Conservation (phyloP, 768 basidiomycete genomes). For the Phlebiopsis flavidoalba region DNA sequence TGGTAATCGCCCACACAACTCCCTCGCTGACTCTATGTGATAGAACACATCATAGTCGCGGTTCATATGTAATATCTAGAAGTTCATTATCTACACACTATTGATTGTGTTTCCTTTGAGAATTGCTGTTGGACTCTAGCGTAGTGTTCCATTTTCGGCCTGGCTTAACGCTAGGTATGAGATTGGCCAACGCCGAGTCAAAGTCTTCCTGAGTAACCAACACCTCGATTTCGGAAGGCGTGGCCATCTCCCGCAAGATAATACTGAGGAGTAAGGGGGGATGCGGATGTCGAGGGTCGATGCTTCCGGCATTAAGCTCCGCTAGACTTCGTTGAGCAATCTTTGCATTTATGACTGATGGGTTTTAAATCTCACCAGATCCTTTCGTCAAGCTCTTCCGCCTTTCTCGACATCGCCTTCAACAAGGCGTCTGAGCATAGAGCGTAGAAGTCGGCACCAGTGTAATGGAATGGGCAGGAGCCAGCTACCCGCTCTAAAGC, state of each 20-base stretch:
- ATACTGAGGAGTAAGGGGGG: constrained; percentile 80
- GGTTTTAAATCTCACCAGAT: constrained; percentile 48
- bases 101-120: constrained; percentile 36
- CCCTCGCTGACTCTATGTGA: background rate
- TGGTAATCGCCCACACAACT: constrained; percentile 30
- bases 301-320: constrained; percentile 37
- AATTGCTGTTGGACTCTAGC: constrained; percentile 65
- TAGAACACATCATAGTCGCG: background rate
- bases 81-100: background rate
- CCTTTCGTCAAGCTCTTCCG: constrained; percentile 67
- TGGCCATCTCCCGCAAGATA: constrained; percentile 83
- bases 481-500: constrained; percentile 61
- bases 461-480: constrained; percentile 86
- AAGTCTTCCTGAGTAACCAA: constrained; percentile 78
- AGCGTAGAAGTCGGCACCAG: constrained; percentile 98
- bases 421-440: constrained; percentile 95
- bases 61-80: no score
- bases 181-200: constrained; percentile 57
- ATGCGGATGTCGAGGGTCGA: constrained; percentile 44
- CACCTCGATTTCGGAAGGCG: constrained; percentile 62
- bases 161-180: constrained; percentile 82
- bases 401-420: constrained; percentile 89
- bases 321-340: constrained; percentile 14
- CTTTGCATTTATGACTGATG: background rate
- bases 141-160: constrained; percentile 84